These are phyloP conservation scores for Dendrobium officinale DNA, from an alignment of 106 monocot genomes.

Conservation along the genomic window DNA sequence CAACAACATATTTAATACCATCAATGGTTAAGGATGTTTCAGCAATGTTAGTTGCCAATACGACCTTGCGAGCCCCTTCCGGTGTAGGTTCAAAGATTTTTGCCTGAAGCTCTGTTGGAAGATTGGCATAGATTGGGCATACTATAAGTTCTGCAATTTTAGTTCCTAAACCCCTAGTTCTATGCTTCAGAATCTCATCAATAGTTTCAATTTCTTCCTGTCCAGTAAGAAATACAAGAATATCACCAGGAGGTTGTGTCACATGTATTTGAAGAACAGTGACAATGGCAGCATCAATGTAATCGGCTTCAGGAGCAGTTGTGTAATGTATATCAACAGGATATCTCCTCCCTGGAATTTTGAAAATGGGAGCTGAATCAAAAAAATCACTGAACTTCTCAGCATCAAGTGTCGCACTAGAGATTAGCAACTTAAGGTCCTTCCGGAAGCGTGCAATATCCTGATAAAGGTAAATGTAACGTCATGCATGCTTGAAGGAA, in stretches of 20 bases:
- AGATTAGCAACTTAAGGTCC: constrained; percentile 77
- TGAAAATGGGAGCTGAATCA: constrained; percentile 68
- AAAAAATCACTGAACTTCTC: constrained; percentile 89
- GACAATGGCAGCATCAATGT: constrained; percentile 71
- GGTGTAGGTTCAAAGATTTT: constrained; percentile 86
- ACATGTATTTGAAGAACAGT: constrained; percentile 81
- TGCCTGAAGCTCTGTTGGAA: constrained; percentile 85
- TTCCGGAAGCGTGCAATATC: constrained; percentile 72
- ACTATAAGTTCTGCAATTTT: constrained; percentile 84
- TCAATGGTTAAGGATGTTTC: constrained; percentile 95
- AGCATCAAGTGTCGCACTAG: constrained; percentile 91
- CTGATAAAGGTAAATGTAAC: constrained; percentile 17
- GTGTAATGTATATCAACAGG: constrained; percentile 85
- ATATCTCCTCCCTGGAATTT: constrained; percentile 63
- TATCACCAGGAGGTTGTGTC: constrained; percentile 65
- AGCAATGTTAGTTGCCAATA: constrained; percentile 90
- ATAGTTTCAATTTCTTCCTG: constrained; percentile 82
- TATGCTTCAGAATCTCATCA: constrained; percentile 73
- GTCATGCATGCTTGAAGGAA: neutral
- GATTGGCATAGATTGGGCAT: constrained; percentile 90
- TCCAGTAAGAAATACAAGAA: constrained; percentile 77
- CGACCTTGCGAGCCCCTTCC: constrained; percentile 78
- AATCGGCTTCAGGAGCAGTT: constrained; percentile 72
- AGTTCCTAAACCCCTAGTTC: constrained; percentile 65
- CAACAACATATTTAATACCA: constrained; percentile 94